Percentiles rank a stretch among this genome's conserved stretches.
These are phyloP conservation scores for Ricinus communis DNA, from an alignment of 345 rosid species.

Conservation along the genomic window DNA sequence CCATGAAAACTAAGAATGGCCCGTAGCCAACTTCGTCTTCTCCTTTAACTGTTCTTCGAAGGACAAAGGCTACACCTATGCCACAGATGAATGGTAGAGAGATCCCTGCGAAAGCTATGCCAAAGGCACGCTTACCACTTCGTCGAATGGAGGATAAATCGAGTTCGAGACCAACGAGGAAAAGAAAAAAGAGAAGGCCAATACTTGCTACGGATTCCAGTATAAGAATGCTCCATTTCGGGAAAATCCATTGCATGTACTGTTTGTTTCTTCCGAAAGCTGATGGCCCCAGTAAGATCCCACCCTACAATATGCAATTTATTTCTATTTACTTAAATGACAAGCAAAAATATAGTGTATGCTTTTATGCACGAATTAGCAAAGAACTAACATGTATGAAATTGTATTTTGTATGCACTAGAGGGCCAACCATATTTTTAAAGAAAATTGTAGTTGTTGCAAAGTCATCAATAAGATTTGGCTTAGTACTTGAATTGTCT, in stretches of 20 bases:
- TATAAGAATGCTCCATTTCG: constrained; percentile 67
- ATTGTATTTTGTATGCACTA: no score
- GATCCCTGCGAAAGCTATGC: constrained; percentile 73
- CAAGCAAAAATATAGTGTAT: no score
- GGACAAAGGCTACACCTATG: constrained; percentile 59
- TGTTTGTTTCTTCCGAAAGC: constrained; percentile 59
- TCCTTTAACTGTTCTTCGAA: constrained; percentile 46
- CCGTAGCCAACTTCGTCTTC: constrained; percentile 55
- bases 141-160: constrained; percentile 64
- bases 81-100: constrained; percentile 67
- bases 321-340: no score
- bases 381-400: no score
- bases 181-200: constrained; percentile 86
- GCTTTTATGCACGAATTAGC: no score
- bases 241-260: constrained; percentile 53
- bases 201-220: constrained; percentile 77
- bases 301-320: constrained; percentile 52
- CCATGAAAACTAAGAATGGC: constrained; percentile 76
- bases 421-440: no score
- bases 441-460: no score
- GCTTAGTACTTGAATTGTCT: no score
- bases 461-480: no score
- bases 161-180: constrained; percentile 87
- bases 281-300: constrained; percentile 80
- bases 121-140: constrained; percentile 63